A percentile compares a stretch with the other conserved stretches of the same genome.
These are phyloP conservation scores for Fomitopsis betulina DNA, from an alignment of 1,284 basidiomycete species.

Conservation along the genomic window DNA sequence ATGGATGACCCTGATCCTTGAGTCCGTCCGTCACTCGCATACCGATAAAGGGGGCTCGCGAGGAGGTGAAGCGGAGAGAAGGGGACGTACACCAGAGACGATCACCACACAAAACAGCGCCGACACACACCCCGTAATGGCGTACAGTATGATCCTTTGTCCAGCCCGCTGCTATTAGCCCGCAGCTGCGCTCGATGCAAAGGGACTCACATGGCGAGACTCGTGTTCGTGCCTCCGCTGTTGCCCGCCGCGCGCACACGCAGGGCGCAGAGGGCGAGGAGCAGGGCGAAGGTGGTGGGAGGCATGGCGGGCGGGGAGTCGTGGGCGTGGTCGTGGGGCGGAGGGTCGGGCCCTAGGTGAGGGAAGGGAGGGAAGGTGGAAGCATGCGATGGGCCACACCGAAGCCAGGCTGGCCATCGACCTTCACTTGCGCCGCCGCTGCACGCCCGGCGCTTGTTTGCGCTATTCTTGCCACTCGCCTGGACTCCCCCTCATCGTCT, in stretches of 20 bases:
- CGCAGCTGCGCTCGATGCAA: neutral
- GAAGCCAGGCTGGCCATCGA: neutral
- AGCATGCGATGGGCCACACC: neutral
- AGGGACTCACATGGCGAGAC: conserved; percentile 63
- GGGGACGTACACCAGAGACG: conserved; percentile 63
- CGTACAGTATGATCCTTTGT: conserved; percentile 79
- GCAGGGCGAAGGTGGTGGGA: neutral
- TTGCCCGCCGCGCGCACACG: conserved; percentile 8
- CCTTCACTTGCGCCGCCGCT: neutral
- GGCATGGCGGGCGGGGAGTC: conserved; percentile 3
- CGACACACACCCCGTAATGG: conserved; percentile 82
- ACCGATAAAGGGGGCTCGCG: conserved; percentile 1
- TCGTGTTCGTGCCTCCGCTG: conserved; percentile 41
- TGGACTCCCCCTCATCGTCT: neutral
- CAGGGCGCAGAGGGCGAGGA: neutral
- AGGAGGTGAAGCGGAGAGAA: neutral
- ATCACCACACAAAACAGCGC: conserved; percentile 79
- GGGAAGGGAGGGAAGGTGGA: neutral
- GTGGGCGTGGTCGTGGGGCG: neutral
- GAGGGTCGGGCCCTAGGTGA: neutral
- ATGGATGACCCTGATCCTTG: neutral
- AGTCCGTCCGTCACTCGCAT: neutral
- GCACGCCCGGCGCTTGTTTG: neutral
- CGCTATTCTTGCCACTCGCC: neutral
- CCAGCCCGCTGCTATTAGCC: conserved; percentile 2